Conservation (phyloP, 2,329 filamentous ascomycete genomes). For the Piedraia hortae region DNA sequence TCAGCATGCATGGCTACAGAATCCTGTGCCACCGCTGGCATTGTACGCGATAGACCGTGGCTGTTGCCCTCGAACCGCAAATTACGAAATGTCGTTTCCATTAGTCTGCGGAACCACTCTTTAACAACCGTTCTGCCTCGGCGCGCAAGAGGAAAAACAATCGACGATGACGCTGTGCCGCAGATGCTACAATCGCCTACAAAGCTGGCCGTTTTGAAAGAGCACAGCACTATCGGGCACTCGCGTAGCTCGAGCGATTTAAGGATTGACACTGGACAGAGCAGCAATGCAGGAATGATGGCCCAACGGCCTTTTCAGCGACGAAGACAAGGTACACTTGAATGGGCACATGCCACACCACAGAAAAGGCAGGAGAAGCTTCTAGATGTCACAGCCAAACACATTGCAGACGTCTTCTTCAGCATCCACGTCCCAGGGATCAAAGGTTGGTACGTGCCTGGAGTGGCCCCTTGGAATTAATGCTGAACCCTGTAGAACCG, state of each 20-base stretch:
- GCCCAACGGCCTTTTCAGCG: constrained; percentile 3
- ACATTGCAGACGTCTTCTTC: constrained; percentile 72
- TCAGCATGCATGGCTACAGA: constrained; percentile 5
- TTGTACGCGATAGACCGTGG: constrained; percentile 22
- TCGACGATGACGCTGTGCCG: constrained; percentile 49
- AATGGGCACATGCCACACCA: constrained; percentile 33
- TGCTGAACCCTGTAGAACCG: too few relatives aligned
- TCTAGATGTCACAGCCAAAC: constrained; percentile 40
- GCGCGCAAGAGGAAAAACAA: constrained; percentile 28
- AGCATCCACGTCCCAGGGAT: constrained; percentile 43
- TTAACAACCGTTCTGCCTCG: constrained; percentile 26
- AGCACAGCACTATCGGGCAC: constrained; percentile 23
- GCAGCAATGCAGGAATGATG: constrained; percentile 3
- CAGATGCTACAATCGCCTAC: constrained; percentile 36
- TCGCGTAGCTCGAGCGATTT: constrained; percentile 32
- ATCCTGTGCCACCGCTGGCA: constrained; percentile 4
- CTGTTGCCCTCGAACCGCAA: constrained; percentile 42
- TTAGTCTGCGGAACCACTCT: constrained; percentile 64
- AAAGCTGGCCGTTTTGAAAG: constrained; percentile 31
- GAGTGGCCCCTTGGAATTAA: too few relatives aligned
- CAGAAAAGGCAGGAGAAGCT: constrained; percentile 42
- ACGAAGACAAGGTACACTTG: constrained; percentile 30
- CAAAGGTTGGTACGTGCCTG: constrained; percentile 10
- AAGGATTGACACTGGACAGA: constrained; percentile 1
- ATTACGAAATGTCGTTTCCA: constrained; percentile 60